Conservation (phyloP, 2,329 filamentous ascomycete genomes). For the Dactylellina drechsleri region DNA sequence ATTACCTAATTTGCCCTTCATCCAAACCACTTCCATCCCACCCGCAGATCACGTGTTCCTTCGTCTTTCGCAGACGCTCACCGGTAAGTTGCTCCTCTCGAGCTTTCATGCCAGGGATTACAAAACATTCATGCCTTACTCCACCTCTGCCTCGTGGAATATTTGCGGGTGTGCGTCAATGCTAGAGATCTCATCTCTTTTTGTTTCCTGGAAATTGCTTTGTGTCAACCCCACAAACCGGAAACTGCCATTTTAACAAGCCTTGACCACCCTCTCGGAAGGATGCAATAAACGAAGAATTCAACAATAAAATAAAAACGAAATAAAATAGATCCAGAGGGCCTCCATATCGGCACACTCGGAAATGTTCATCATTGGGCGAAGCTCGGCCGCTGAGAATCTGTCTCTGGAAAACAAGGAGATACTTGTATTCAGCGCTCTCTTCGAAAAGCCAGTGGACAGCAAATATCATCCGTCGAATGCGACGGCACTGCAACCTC, state of each 20-base stretch:
- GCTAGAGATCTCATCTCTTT: conserved; percentile 11
- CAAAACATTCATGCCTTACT: too few relatives aligned
- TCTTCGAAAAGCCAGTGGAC: too few relatives aligned
- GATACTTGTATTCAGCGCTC: too few relatives aligned
- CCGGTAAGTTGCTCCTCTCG: neutral
- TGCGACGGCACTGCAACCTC: neutral
- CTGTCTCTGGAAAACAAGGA: too few relatives aligned
- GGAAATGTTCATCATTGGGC: too few relatives aligned
- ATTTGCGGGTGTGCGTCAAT: neutral
- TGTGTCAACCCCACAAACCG: conserved; percentile 17
- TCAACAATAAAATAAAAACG: too few relatives aligned
- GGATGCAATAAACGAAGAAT: neutral
- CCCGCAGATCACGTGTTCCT: neutral
- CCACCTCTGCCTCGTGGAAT: neutral
- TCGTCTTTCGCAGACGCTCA: neutral
- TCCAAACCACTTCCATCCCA: neutral
- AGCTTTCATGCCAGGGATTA: too few relatives aligned
- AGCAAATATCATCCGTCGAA: conserved; percentile 5
- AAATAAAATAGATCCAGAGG: too few relatives aligned
- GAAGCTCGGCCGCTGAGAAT: too few relatives aligned
- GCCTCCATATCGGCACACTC: too few relatives aligned
- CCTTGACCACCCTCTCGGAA: neutral
- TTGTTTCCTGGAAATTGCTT: conserved; percentile 17
- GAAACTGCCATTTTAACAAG: neutral
- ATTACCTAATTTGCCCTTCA: neutral